Percentiles rank a stretch among this genome's conserved stretches.
Evolutionary conservation across 2,329 filamentous ascomycete species (phyloP).

Genomic region (Trichoderma sp.): DNA sequence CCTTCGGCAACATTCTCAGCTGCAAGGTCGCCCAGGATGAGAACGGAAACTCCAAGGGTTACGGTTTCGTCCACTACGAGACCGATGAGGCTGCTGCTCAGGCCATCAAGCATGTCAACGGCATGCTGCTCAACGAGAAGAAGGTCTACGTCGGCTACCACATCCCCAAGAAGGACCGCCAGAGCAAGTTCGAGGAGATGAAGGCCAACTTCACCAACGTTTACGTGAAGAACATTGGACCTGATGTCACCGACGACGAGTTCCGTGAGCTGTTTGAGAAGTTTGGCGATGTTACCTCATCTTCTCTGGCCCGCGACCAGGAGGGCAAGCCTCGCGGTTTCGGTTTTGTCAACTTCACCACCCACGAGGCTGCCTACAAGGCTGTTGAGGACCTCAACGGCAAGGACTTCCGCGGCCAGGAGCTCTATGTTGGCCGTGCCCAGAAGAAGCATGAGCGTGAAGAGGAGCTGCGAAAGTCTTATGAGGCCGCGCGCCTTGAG

Average conservation of each 20-base stretch:
- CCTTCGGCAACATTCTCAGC: conserved; percentile 97
- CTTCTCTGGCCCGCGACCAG: conserved; percentile 82
- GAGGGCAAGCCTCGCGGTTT: conserved; percentile 95
- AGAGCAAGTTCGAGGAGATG: conserved; percentile 99
- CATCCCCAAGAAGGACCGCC: conserved; percentile 99
- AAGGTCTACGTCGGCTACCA: conserved; percentile 99
- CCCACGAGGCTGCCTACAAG: conserved; percentile 79
- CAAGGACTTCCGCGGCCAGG: conserved; percentile 89
- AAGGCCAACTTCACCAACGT: conserved; percentile 99
- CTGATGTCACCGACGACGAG: conserved; percentile 84
- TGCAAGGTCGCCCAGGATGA: conserved; percentile 99
- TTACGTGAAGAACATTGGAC: conserved; percentile 96
- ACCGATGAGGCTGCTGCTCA: conserved; percentile 94
- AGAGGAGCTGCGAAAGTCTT: conserved; percentile 98
- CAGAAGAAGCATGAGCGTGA: conserved; percentile 99
- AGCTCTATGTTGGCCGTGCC: conserved; percentile 94
- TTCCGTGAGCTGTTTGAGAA: conserved; percentile 92
- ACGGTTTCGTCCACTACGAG: conserved; percentile 99
- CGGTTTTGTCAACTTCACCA: conserved; percentile 93
- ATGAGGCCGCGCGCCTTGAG: conserved; percentile 94
- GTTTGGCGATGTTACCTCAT: conserved; percentile 92
- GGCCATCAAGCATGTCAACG: conserved; percentile 99
- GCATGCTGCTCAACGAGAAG: conserved; percentile 99
- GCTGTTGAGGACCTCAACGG: conserved; percentile 92
- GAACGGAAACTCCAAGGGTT: conserved; percentile 94